Base-by-base conservation (phyloP, 148 eudicot genomes). In the Rhododendron molle region DNA sequence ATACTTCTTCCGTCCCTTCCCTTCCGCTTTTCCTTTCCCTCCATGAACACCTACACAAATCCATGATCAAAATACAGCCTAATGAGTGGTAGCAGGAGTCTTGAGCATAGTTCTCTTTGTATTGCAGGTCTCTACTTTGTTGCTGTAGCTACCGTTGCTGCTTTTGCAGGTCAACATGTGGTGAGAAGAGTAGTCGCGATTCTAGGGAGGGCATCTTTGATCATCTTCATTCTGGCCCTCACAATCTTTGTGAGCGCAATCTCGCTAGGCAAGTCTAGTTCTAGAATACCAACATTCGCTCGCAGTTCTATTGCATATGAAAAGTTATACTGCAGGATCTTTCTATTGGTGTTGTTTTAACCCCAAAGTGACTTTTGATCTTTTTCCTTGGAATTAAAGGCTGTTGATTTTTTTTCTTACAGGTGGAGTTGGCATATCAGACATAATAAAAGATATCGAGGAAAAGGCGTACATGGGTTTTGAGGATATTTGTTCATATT, bases 381-480 rank as follows among this genome's bases (percentile, higher is more conserved):
- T 4, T 26, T 71, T 32, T 15, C 10, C 76, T 30, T 32, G 21
- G 76, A 16, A 71, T 71, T 71, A 71, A 71, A 14, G 40, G 0
- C 50, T 80, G 34, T 67, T 36, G 12, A 4, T 84, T 58, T 50
- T 86, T 60, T 50, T 78, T 12, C 40, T 71, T 10, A 83, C 80
- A 95, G 98, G 98, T 65, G 98, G 97, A 74, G 95, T 80, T 49
- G 87, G 87, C 50, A 80, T 85, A 65, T 47, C 83, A 28, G n/a
- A 80, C 79, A 80, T 85, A 93, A 87, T 94, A 62, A 91, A 86
- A 50, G 93, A 92, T 91, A 89, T 96, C 60, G 86, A 94, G 54
- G 86, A 88, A 80, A 90, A 93, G 65, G 95, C 90, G 60, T 93
- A 93, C 87, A 93, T 96, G 96, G 98, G 99, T 34, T 94, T 96